Evolutionary conservation across 2,329 filamentous ascomycete species (phyloP).

Genomic region (Aspergillus transmontanensis): DNA sequence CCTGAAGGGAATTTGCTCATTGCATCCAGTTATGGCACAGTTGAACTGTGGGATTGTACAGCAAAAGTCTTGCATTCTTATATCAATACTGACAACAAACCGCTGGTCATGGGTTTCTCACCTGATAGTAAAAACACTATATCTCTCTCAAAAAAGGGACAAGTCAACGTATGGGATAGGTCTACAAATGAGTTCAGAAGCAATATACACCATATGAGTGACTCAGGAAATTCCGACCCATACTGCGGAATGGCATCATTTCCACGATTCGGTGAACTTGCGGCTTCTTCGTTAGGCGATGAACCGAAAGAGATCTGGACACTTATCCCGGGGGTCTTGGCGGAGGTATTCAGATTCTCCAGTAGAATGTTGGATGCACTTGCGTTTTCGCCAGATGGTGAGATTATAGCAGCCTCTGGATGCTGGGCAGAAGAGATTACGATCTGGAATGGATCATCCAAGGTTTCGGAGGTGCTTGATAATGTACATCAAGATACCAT

Average conservation of each 20-base stretch:
- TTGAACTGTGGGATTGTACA: background rate
- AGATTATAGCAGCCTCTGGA: background rate
- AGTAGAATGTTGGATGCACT: background rate
- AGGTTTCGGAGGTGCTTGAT: background rate
- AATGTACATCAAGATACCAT: background rate
- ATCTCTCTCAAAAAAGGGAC: background rate
- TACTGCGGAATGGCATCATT: background rate
- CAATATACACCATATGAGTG: background rate
- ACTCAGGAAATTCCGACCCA: background rate
- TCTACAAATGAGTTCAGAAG: background rate
- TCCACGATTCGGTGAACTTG: background rate
- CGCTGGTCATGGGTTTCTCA: background rate
- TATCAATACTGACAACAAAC: fast-evolving
- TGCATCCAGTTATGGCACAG: background rate
- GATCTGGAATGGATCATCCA: background rate
- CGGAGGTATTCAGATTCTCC: background rate
- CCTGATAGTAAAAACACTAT: background rate
- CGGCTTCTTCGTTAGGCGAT: background rate
- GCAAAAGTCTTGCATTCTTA: background rate
- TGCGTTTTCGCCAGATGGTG: background rate
- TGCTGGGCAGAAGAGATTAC: background rate
- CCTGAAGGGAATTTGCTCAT: background rate
- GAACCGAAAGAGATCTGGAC: background rate
- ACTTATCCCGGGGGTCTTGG: background rate
- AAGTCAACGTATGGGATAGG: background rate